Evolutionary conservation across 176 grass and related monocot species (phyloP).

Genomic region (Microstegium vimineum): DNA sequence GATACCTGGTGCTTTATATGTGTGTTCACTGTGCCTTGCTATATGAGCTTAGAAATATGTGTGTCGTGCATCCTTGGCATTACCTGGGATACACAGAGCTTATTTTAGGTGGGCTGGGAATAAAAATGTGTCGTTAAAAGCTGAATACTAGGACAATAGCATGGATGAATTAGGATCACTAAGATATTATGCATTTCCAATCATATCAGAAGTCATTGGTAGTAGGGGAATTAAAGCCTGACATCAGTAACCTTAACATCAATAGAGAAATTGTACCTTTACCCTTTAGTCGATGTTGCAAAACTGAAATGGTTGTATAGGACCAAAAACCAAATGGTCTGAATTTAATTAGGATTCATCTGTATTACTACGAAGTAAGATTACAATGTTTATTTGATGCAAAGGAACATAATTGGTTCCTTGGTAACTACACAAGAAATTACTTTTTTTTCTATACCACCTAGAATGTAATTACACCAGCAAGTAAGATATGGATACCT

Average conservation of each 20-base stretch:
- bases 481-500: neutral
- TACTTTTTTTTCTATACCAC: conserved; percentile 14
- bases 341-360: neutral
- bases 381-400: conserved; percentile 24
- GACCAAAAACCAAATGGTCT: neutral
- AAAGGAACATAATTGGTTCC: conserved; percentile 23
- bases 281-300: neutral
- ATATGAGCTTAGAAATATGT: neutral
- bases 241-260: neutral
- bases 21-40: neutral
- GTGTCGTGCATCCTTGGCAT: neutral
- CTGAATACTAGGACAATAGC: neutral
- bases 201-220: neutral
- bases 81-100: neutral
- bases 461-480: neutral
- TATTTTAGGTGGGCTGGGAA: neutral
- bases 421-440: conserved; percentile 25
- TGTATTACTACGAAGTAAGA: neutral
- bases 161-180: neutral
- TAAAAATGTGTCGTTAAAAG: neutral
- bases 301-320: neutral
- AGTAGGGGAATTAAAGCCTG: neutral
- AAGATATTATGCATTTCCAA: neutral
- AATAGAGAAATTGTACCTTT: neutral
- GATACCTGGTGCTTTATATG: neutral